phyloP scores from a whole-genome alignment of 257 asterid species.

The Knoxia roxburghii region DNA sequence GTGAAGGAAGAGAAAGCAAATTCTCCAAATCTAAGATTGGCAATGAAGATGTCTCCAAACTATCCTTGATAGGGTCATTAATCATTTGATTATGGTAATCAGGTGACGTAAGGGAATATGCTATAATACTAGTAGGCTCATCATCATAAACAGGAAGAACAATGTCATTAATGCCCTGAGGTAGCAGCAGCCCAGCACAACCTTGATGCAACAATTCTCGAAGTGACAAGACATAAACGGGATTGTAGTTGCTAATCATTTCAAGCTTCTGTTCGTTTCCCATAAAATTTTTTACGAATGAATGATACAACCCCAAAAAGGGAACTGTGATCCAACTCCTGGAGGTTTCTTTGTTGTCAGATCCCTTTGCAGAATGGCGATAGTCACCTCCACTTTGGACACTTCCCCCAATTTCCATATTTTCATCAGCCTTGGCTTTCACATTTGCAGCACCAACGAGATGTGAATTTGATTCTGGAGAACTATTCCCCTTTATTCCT shows the following conservation, averaged over 20 bases:
- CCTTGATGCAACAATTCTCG: slow-evolving; percentile 48
- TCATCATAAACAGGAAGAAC: slow-evolving; percentile 68
- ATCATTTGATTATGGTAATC: slow-evolving; percentile 44
- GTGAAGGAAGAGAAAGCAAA: slow-evolving; percentile 43
- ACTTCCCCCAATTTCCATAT: slow-evolving; percentile 21
- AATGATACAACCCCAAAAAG: slow-evolving; percentile 32
- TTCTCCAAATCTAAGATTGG: slow-evolving; percentile 41
- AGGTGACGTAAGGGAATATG: slow-evolving; percentile 52
- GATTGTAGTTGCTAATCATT: slow-evolving; percentile 40
- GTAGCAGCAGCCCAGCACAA: slow-evolving; percentile 55
- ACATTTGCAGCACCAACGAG: slow-evolving; percentile 26
- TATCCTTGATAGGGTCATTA: slow-evolving; percentile 39
- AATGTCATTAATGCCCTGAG: slow-evolving; percentile 38
- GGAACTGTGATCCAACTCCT: slow-evolving; percentile 43
- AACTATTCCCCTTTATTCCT: slow-evolving; percentile 18
- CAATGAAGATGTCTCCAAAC: slow-evolving; percentile 36
- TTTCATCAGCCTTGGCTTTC: background rate
- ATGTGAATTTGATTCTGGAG: slow-evolving; percentile 22
- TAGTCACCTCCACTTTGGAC: slow-evolving; percentile 25
- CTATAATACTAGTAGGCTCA: slow-evolving; percentile 70
- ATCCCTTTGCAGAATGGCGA: slow-evolving; percentile 20
- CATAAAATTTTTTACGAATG: slow-evolving; percentile 32
- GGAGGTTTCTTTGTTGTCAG: slow-evolving; percentile 38
- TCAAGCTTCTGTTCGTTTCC: slow-evolving; percentile 34
- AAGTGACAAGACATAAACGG: slow-evolving; percentile 49